phyloP scores from a whole-genome alignment of 2,329 filamentous ascomycete genomes.

The Exophiala aquamarina region DNA sequence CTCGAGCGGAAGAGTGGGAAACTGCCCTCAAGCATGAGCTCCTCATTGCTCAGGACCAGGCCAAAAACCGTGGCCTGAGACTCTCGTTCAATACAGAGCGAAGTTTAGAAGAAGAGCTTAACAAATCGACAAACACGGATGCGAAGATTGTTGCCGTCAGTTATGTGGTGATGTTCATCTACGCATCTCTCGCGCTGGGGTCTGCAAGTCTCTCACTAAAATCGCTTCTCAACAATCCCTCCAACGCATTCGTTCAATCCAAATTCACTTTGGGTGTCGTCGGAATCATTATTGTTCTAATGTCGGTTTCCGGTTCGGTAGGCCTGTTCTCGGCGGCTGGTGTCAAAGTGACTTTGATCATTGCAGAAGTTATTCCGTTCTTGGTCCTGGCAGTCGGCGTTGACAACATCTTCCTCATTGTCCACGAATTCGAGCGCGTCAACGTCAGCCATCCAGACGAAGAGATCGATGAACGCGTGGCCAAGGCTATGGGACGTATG shows the following conservation, averaged over 20 bases:
- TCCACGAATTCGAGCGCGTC: slow-evolving; percentile 95
- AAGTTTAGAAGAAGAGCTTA: slow-evolving; percentile 91
- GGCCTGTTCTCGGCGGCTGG: slow-evolving; percentile 90
- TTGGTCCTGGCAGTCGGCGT: slow-evolving; percentile 94
- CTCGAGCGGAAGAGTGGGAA: slow-evolving; percentile 86
- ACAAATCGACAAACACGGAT: slow-evolving; percentile 97
- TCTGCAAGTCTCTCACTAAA: slow-evolving; percentile 78
- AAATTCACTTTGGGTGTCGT: slow-evolving; percentile 95
- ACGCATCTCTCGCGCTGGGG: slow-evolving; percentile 88
- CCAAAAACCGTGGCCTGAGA: slow-evolving; percentile 71
- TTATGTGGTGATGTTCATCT: slow-evolving; percentile 98
- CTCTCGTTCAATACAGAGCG: slow-evolving; percentile 95
- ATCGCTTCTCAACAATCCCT: slow-evolving; percentile 77
- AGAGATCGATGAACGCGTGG: slow-evolving; percentile 79
- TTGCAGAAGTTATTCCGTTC: slow-evolving; percentile 97
- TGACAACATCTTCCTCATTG: slow-evolving; percentile 98
- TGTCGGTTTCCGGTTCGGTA: slow-evolving; percentile 95
- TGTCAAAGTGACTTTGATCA: slow-evolving; percentile 94
- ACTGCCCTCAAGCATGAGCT: slow-evolving; percentile 72
- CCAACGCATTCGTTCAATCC: slow-evolving; percentile 84
- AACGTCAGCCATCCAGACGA: slow-evolving; percentile 90
- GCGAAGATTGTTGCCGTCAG: slow-evolving; percentile 95
- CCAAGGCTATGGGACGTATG: slow-evolving; percentile 89
- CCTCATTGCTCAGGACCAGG: slow-evolving; percentile 77
- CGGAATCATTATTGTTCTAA: slow-evolving; percentile 91